Percentiles rank a stretch among this genome's conserved stretches.
Conservation (phyloP, 176 grass and related monocot genomes). For the Carex kokanica region DNA sequence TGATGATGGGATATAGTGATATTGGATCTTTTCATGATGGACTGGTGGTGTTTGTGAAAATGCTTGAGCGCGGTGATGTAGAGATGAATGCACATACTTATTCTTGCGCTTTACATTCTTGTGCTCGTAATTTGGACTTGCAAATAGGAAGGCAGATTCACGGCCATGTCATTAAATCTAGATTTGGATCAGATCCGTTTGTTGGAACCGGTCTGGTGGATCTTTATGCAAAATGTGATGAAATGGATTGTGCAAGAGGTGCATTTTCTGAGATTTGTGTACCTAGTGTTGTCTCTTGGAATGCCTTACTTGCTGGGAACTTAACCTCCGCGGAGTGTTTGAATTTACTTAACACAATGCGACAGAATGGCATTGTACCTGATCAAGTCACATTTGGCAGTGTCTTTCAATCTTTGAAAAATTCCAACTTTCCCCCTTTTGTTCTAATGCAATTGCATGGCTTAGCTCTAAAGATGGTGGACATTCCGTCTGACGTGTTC, state of each 20-base stretch:
- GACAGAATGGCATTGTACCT: conserved; percentile 21
- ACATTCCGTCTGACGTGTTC: conserved; percentile 26
- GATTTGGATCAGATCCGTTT: conserved; percentile 17
- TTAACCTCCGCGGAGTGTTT: conserved; percentile 21
- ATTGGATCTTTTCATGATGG: conserved; percentile 11
- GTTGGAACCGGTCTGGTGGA: conserved; percentile 33
- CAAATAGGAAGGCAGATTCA: conserved; percentile 35
- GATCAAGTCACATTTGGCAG: conserved; percentile 36
- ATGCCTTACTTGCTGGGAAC: conserved; percentile 29
- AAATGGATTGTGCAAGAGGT: conserved; percentile 20
- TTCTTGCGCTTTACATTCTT: conserved; percentile 33
- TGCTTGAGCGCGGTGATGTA: conserved; percentile 10
- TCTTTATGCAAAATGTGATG: conserved; percentile 31
- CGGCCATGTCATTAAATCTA: conserved; percentile 22
- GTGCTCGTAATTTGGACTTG: conserved; percentile 12
- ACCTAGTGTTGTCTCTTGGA: conserved; percentile 45
- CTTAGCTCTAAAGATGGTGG: conserved; percentile 28
- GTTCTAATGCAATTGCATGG: conserved; percentile 27
- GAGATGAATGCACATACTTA: conserved; percentile 28
- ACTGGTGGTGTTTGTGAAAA: conserved; percentile 29
- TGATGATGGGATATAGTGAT: conserved; percentile 28
- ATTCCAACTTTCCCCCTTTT: neutral
- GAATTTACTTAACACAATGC: conserved; percentile 27
- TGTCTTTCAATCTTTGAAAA: conserved; percentile 35
- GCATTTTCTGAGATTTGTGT: conserved; percentile 31